Conservation (phyloP, 2,329 filamentous ascomycete genomes). For the Ilyonectria robusta region DNA sequence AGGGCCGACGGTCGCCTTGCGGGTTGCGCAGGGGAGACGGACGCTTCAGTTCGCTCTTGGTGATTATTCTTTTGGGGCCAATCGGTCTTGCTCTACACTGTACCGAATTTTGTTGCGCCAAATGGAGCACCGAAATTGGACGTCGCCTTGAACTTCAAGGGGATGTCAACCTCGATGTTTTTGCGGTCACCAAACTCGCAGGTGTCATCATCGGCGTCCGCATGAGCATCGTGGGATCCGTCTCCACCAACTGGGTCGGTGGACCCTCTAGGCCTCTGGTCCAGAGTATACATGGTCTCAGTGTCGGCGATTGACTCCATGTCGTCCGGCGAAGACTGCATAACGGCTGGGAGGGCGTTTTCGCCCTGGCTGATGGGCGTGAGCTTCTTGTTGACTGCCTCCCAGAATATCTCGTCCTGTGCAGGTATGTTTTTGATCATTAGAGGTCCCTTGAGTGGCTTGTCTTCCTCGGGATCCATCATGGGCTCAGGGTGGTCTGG, state of each 20-base stretch:
- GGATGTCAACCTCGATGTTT: slow-evolving; percentile 58
- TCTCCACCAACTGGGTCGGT: slow-evolving; percentile 41
- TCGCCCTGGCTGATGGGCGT: slow-evolving; percentile 63
- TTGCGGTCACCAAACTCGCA: slow-evolving; percentile 43
- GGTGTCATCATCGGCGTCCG: slow-evolving; percentile 45
- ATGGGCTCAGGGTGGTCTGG: slow-evolving; percentile 44
- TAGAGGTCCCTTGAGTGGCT: slow-evolving; percentile 65
- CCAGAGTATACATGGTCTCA: slow-evolving; percentile 29
- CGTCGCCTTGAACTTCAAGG: slow-evolving; percentile 61
- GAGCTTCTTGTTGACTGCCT: slow-evolving; percentile 65
- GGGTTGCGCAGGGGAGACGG: slow-evolving; percentile 19
- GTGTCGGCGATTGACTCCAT: slow-evolving; percentile 33
- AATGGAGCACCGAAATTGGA: slow-evolving; percentile 65
- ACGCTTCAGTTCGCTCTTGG: slow-evolving; percentile 6
- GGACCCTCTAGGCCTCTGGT: slow-evolving; percentile 20
- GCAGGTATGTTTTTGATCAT: slow-evolving; percentile 70
- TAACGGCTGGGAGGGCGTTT: slow-evolving; percentile 62
- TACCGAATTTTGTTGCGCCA: slow-evolving; percentile 58
- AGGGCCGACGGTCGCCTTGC: background rate
- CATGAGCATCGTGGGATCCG: slow-evolving; percentile 40
- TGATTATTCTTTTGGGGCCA: background rate
- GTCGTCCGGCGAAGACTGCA: slow-evolving; percentile 53
- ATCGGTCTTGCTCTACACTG: slow-evolving; percentile 41
- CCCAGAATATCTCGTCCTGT: slow-evolving; percentile 69
- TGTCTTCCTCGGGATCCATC: slow-evolving; percentile 61